Base-by-base conservation (phyloP, 306 rosid species). In the Oxytropis ochrocephala region DNA sequence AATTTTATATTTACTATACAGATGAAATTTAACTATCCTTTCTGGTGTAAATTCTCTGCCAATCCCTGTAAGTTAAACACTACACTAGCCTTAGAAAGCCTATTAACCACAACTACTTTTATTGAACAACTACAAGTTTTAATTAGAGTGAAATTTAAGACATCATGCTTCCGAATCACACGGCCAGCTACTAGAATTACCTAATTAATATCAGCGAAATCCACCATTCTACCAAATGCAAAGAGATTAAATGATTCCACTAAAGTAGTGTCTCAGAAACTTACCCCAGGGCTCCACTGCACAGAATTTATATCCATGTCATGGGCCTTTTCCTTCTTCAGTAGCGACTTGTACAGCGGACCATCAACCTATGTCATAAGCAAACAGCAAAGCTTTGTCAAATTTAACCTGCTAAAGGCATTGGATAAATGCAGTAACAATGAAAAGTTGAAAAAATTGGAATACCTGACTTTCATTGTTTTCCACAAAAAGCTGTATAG, bases 231-330 rank as follows among this genome's bases (percentile, higher is more conserved):
- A 46, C 41, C 73, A 75, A 58, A 57, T 48, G n/a, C 12, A 14
- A 57, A 51, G 50, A 49, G 30, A 60, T n/a, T 16, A 79, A 29
- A 46, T 57, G 54, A 48, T 72, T 71, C 62, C 43, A 42, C 19
- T 54, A 71, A 64, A 59, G 33, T 59, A n/a, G 48, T 30, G 73
- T 41, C 57, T 61, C 21, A 75, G 75, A 81, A 75, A 63, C 93
- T 83, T 85, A 88, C 96, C 93, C 93, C 96, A 70, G 86, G 90
- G 85, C 93, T 84, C 96, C 96, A 88, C 70, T 88, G 92, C 80
- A 88, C 96, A 32, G 81, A 87, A 76, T 94, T 90, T 78, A 88
- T 38, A 62, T 90, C 96, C 96, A 85, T 88, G 64, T 78, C 86
- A 67, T 84, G 97, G 33, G 97, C 94, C 77, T 86, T 85, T 67